These are phyloP conservation scores for Neurospora sp. DNA, from an alignment of 495 filamentous ascomycete genomes.

Conservation along the genomic window DNA sequence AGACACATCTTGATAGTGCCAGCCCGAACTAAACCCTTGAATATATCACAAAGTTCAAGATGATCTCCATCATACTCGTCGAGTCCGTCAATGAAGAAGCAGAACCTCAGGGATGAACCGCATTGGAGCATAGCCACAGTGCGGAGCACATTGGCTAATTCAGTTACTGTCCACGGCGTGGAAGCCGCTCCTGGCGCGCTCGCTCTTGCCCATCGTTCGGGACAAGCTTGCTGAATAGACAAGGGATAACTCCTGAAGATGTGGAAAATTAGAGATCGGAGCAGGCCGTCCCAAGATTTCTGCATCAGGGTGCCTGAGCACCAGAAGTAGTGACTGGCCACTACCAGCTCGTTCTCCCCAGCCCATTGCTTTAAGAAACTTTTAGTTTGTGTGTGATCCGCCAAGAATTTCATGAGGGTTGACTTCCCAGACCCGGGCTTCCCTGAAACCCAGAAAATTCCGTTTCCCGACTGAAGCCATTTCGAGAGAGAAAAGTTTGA, in stretches of 20 bases:
- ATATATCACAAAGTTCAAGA: constrained; percentile 1
- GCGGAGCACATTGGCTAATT: background rate
- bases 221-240: constrained; percentile 2
- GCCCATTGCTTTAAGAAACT: constrained; percentile 15
- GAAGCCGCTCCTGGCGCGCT: background rate
- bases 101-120: constrained; percentile 4
- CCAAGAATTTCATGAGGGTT: constrained; percentile 29
- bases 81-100: constrained; percentile 21
- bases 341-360: background rate
- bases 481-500: background rate
- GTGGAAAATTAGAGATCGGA: constrained; percentile 32
- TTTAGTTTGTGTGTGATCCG: constrained; percentile 6
- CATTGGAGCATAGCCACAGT: background rate
- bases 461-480: constrained; percentile 1
- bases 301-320: constrained; percentile 22
- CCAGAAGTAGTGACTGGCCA: constrained; percentile 28
- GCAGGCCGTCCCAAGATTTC: constrained; percentile 33
- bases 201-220: background rate
- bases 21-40: background rate
- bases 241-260: constrained; percentile 21
- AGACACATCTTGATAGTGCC: constrained; percentile 37
- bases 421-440: constrained; percentile 32
- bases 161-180: background rate
- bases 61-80: constrained; percentile 16
- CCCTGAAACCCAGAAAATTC: constrained; percentile 24